Evolutionary conservation across 306 rosid species (phyloP), one percentile per base, ranked within the genome.

Genomic region (Cicer yamashitae): DNA sequence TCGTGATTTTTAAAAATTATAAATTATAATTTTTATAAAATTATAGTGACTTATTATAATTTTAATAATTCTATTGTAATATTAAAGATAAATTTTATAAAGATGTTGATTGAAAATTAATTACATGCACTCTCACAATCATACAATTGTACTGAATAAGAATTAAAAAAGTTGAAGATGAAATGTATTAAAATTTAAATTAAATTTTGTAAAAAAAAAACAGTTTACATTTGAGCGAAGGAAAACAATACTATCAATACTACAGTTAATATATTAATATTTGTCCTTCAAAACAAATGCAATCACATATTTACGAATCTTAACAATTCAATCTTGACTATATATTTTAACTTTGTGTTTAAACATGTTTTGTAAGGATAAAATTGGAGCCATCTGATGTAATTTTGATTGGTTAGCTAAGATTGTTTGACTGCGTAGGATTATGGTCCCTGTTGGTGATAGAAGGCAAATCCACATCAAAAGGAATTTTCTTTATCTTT

Each of bases 401-500:
- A 25, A 25, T 58, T 8, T 22, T 58, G 2, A 22, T 22, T 11
- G 20, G 11, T 14, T 2, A 18, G 1, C 14, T 18, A 53, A 15
- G 59, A 17, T 58, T 4, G 13, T 8, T 54, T 54, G 60, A 54
- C 37, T 54, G 20, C 3, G 7, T 54, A 54, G 60, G 20, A 17
- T 54, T 30, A 3, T 54, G 20, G 10, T 8, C 60, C 11, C 4
- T 54, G 25, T 68, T 60, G 52, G 61, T 60, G 73, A 64, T 51
- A 72, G 78, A 48, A 67, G 66, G 75, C 56, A 54, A 82, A 66
- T 57, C 75, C 82, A 70, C 14, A 39, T 48, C 76, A 73, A 57
- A 18, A 59, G 12, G 39, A 3, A 7, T 45, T 44, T 78, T 77
- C n/a, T 15, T 0, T 18, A 8, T 12, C 38, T 38, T 58, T 15